Percentiles rank a stretch among this genome's conserved stretches.
Conservation (phyloP, 1,284 basidiomycete genomes). For the Moesziomyces antarcticus region DNA sequence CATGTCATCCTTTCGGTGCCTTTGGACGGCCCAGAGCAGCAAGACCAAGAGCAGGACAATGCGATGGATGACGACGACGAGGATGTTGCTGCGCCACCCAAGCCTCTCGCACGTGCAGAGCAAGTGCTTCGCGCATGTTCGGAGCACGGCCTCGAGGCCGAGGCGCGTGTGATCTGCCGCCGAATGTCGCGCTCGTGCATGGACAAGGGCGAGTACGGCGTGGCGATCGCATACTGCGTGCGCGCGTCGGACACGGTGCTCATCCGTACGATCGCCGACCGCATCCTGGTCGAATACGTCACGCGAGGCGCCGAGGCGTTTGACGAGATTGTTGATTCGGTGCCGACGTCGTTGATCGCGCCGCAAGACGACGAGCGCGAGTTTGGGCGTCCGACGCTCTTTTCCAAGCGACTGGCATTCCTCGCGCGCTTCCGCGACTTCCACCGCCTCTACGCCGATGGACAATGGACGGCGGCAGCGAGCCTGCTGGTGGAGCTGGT, state of each 20-base stretch:
- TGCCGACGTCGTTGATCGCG: slow-evolving; percentile 55
- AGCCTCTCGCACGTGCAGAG: slow-evolving; percentile 44
- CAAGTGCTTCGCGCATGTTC: slow-evolving; percentile 63
- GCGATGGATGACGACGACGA: slow-evolving; percentile 69
- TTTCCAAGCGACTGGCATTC: slow-evolving; percentile 59
- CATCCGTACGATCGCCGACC: slow-evolving; percentile 58
- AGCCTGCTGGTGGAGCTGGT: slow-evolving; percentile 56
- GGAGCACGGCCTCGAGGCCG: slow-evolving; percentile 58
- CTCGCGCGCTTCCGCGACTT: slow-evolving; percentile 65
- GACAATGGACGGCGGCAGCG: slow-evolving; percentile 51
- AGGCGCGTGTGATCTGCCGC: slow-evolving; percentile 63
- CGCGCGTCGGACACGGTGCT: slow-evolving; percentile 57
- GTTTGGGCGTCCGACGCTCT: slow-evolving; percentile 30
- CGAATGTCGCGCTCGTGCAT: slow-evolving; percentile 39
- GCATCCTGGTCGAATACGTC: slow-evolving; percentile 59
- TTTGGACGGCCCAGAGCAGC: slow-evolving; percentile 25
- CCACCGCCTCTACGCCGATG: slow-evolving; percentile 51
- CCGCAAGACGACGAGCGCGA: slow-evolving; percentile 12
- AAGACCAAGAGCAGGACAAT: slow-evolving; percentile 26
- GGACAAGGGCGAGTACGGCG: slow-evolving; percentile 53
- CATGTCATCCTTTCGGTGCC: slow-evolving; percentile 62
- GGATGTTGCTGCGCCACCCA: slow-evolving; percentile 25
- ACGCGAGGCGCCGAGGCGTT: slow-evolving; percentile 51
- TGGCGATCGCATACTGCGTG: slow-evolving; percentile 62
- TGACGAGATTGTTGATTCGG: slow-evolving; percentile 57